Base-by-base conservation (phyloP, 2,329 filamentous ascomycete genomes). In the Emydomyces testavorans region DNA sequence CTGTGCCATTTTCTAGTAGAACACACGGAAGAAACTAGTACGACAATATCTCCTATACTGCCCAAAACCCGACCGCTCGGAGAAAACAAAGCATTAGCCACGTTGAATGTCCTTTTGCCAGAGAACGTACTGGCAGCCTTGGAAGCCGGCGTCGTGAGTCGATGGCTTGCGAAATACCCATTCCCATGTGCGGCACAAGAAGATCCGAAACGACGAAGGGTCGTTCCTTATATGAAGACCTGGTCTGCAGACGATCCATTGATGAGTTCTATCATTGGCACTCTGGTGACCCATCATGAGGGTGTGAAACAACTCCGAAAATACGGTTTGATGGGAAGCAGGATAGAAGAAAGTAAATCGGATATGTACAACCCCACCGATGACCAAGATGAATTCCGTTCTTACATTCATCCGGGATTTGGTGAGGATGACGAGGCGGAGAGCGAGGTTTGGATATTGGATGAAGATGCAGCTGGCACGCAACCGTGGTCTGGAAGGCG, bases 151-250 rank as follows among this genome's bases (percentile, higher is more conserved):
- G 78, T 89, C 52, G 73, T 89, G 32, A 79, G 82, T 51, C 78
- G 77, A 48, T 89, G 84, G 84, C 73, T 89, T n/a, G 75, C 71
- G 28, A 79, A 77, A 56, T 85, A 88, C 61, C 76, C 78, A 6
- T 88, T 72, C 42, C 69, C 83, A 70, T 83, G 82, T 16, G 67
- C 71, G 15, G 65, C 64, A 1, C 65, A 72, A 1, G 71, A 75
- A 47, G 74, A 79, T 46, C 62, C 65, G 18, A 64, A 64, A 23
- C 60, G 61, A 34, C 61, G 61, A 40, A 66, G 69, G 50, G 62
- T 70, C 20, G 60, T 66, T 8, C 57, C 61, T 16, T 59, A 70
- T 0, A 65, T 69, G 59, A 65, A 65, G 45, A 61, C 61, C 15
- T 70, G 64, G 62, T 66, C 61, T 58, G 56, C 56, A 2, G 68